Conservation (phyloP, 108 stramenopile species). For the Discostella stelligeroides region DNA sequence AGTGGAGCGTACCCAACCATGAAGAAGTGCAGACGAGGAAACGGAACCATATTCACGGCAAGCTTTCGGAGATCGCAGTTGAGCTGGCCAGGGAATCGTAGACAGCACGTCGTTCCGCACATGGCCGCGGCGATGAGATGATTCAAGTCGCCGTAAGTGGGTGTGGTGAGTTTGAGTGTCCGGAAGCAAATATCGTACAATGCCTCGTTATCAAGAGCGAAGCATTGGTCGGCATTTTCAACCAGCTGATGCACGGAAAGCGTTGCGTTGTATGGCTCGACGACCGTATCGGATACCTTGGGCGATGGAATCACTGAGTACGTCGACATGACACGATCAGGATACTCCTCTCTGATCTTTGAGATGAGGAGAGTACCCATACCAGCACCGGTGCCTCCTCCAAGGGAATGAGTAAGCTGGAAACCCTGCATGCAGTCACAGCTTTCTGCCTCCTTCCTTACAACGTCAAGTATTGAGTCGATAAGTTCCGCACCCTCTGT, state of each 20-base stretch:
- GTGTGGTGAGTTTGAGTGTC: conserved; percentile 90
- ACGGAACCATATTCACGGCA: conserved; percentile 98
- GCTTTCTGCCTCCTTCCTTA: conserved; percentile 92
- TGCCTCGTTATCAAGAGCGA: conserved; percentile 96
- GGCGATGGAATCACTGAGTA: conserved; percentile 93
- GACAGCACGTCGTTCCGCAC: conserved; percentile 94
- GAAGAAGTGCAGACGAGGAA: conserved; percentile 99
- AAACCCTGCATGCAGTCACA: conserved; percentile 92
- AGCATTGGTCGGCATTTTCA: conserved; percentile 97
- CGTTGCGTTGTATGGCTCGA: conserved; percentile 97
- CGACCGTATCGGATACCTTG: conserved; percentile 96
- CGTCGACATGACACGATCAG: conserved; percentile 92
- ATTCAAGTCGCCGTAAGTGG: conserved; percentile 93
- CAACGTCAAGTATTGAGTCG: conserved; percentile 92
- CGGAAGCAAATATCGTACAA: conserved; percentile 97
- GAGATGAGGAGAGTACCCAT: conserved; percentile 95
- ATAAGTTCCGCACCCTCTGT: conserved; percentile 97
- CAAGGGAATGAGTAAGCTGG: conserved; percentile 93
- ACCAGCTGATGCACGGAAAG: conserved; percentile 97
- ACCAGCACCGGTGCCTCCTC: conserved; percentile 93
- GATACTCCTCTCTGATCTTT: conserved; percentile 96
- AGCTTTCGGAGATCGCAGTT: conserved; percentile 99
- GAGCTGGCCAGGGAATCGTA: conserved; percentile 98
- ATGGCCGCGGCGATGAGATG: conserved; percentile 94
- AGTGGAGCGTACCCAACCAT: conserved; percentile 97